Conservation (phyloP, 768 basidiomycete species). For the Rickenella mellea region DNA sequence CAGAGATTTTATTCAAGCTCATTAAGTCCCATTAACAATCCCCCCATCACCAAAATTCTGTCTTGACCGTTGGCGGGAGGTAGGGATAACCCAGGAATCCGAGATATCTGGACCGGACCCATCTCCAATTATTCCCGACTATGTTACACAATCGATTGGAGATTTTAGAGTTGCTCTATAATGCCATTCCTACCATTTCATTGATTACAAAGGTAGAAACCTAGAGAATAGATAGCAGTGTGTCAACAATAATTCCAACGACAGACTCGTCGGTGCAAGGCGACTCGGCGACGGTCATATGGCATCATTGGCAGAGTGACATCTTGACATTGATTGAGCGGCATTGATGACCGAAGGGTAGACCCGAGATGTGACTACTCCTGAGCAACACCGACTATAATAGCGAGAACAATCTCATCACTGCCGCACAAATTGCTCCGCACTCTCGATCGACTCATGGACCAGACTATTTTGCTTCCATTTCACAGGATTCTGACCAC, state of each 20-base stretch:
- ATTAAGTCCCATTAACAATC: background rate
- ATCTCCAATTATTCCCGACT: constrained; percentile 70
- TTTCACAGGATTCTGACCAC: no score
- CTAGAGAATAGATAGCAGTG: background rate
- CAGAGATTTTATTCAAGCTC: background rate
- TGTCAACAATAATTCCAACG: no score
- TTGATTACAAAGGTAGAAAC: background rate
- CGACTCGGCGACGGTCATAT: background rate
- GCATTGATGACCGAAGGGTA: no score
- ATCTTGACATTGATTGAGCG: no score
- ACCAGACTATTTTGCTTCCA: no score
- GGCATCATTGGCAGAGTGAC: background rate
- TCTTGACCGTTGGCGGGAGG: no score
- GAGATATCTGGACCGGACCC: constrained; percentile 67
- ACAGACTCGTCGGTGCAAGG: background rate
- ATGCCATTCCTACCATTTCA: no score
- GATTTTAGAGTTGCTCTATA: constrained; percentile 68
- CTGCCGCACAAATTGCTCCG: no score
- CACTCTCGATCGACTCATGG: no score
- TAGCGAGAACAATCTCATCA: no score
- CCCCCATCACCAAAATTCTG: constrained; percentile 1
- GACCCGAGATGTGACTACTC: no score
- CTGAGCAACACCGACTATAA: no score
- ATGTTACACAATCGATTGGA: constrained; percentile 71
- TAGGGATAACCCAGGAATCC: constrained; percentile 70